Evolutionary conservation across 192 early-diverging fungal species (phyloP).

Genomic region (Mortierella antarctica): DNA sequence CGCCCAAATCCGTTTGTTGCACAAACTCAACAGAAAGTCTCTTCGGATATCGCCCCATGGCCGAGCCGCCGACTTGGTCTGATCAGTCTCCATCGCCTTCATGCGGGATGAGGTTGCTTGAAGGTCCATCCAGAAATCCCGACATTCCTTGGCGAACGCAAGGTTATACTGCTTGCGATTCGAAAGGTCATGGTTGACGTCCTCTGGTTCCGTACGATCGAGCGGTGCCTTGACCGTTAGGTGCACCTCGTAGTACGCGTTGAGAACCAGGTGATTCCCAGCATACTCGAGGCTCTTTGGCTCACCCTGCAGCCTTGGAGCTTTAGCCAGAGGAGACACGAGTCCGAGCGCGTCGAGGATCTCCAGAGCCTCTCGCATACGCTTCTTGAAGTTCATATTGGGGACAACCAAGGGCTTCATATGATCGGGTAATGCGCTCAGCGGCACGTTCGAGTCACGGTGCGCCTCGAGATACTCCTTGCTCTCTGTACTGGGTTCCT

Average conservation of each 20-base stretch:
- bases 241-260: conserved; percentile 38
- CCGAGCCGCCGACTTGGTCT: neutral
- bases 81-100: neutral
- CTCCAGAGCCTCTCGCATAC: conserved; percentile 35
- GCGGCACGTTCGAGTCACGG: conserved; percentile 10
- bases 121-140: conserved; percentile 46
- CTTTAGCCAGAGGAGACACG: conserved; percentile 13
- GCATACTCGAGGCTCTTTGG: conserved; percentile 1
- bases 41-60: conserved; percentile 33
- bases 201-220: conserved; percentile 9
- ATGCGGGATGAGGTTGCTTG: conserved; percentile 26
- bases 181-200: conserved; percentile 9
- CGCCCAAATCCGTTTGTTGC: conserved; percentile 38
- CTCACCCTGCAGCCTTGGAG: neutral
- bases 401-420: conserved; percentile 5
- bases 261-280: conserved; percentile 39
- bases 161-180: conserved; percentile 30
- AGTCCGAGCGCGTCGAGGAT: conserved; percentile 46
- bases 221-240: conserved; percentile 26
- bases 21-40: conserved; percentile 31
- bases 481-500: conserved; percentile 8
- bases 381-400: conserved; percentile 26
- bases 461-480: conserved; percentile 6
- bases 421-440: conserved; percentile 10
- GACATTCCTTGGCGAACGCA: conserved; percentile 15